Evolutionary conservation across 805 yeast genomes (phyloP), one percentile per base, ranked within the genome.

Genomic region (Ogataea nonfermentans): DNA sequence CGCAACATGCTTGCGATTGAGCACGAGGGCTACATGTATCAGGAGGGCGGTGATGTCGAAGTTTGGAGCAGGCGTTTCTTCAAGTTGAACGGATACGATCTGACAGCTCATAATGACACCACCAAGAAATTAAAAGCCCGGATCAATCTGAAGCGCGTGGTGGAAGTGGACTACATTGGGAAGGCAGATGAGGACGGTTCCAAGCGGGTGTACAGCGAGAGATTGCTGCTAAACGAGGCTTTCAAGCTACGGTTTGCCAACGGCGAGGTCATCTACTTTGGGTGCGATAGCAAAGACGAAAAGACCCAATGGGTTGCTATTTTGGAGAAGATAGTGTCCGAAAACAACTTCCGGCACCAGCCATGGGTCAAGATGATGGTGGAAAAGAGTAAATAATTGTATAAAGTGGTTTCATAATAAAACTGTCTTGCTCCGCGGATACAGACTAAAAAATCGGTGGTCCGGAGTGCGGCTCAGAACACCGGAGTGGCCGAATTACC

Each of bases 11-110:
- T 37, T 47, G 33, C 48, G 5, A 51, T 67, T 13, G 40, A 35
- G 2, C 65, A 66, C 53, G 82, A 84, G 56, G 97, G 97, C 0
- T 81, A 68, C 53, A 65, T 91, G 65, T 78, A 79, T 52, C 98
- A 90, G 63, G 87, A 83, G 55, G 98, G 98, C 13, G 97, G 97
- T 8, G 98, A 90, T 64, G 76, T 93, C 50, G 75, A 71, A 11
- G 66, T 71, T 20, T 78, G 90, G 79, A 77, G 84, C 50, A 76
- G 84, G 48, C 71, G 97, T 41, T 86, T 63, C 63, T 88, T 82
- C 66, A 80, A 75, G 48, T 67, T 90, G n/a, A 67, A 74, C 32
- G 95, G 91, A 0, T 73, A 79, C 7, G 76, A 79, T 24, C 66
- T 90, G 49, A 70, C 80, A 38, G 96, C 96, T 0, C 86, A 82